phyloP scores from a whole-genome alignment of 202 grass and related monocot species.

The Setaria italica region DNA sequence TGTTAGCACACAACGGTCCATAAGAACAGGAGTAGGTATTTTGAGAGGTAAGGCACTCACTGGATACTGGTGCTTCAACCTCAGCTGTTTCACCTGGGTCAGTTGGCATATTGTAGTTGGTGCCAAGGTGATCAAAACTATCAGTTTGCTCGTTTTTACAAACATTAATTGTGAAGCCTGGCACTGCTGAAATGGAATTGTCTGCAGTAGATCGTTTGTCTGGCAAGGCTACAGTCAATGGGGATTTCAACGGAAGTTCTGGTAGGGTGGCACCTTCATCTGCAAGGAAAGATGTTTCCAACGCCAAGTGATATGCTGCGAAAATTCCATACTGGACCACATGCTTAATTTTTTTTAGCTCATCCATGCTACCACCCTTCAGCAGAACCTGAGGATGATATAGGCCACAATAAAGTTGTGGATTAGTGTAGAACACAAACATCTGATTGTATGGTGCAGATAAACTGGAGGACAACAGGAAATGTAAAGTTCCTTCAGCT shows the following conservation, averaged over 20 bases:
- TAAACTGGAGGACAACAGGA: conserved; percentile 14
- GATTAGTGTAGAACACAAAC: conserved; percentile 1
- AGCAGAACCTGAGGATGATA: conserved; percentile 78
- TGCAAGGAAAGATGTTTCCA: conserved; percentile 98
- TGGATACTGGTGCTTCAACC: conserved; percentile 39
- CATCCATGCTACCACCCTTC: conserved; percentile 76
- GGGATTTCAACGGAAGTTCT: conserved; percentile 77
- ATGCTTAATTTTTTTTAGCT: conserved; percentile 98
- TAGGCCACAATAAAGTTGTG: conserved; percentile 33
- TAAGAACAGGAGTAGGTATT: conserved; percentile 36
- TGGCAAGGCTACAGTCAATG: conserved; percentile 79
- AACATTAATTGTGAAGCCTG: conserved; percentile 63
- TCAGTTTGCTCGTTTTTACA: conserved; percentile 39
- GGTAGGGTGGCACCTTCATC: conserved; percentile 86
- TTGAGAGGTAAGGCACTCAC: conserved; percentile 40
- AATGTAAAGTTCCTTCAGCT: conserved; percentile 4
- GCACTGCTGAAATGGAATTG: conserved; percentile 73
- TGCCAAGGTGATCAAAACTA: conserved; percentile 42
- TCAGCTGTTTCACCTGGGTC: conserved; percentile 28
- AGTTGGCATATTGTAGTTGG: conserved; percentile 37
- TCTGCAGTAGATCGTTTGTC: conserved; percentile 71
- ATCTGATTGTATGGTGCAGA: conserved; percentile 25
- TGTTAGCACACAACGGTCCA: conserved; percentile 37
- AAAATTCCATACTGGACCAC: conserved; percentile 95
- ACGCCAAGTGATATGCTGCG: conserved; percentile 91